These are phyloP conservation scores for Cyclotella distinguenda DNA, from an alignment of 108 stramenopile genomes.

Conservation along the genomic window DNA sequence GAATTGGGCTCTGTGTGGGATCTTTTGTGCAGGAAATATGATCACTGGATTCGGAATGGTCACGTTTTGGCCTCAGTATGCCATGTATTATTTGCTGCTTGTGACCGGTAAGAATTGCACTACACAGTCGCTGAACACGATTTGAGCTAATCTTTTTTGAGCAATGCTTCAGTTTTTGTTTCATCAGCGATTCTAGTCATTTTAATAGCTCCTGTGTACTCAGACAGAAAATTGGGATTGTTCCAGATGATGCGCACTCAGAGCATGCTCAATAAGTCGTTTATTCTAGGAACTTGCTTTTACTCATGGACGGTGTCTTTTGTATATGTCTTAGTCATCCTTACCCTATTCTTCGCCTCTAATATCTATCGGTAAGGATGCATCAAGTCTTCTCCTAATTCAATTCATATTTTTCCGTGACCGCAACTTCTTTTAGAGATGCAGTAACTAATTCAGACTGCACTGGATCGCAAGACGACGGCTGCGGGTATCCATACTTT, in stretches of 20 bases:
- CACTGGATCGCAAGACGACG: constrained; percentile 1
- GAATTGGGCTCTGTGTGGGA: constrained; percentile 30
- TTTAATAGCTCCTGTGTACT: constrained; percentile 47
- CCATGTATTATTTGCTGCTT: neutral
- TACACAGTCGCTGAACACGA: too few species aligned
- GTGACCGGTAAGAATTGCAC: constrained; percentile 1
- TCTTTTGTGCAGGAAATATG: constrained; percentile 25
- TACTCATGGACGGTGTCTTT: constrained; percentile 50
- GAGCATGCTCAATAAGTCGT: constrained; percentile 43
- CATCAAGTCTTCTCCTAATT: neutral
- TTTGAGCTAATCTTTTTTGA: neutral
- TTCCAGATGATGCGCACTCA: constrained; percentile 55
- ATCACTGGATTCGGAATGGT: constrained; percentile 30
- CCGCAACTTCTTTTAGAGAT: constrained; percentile 12
- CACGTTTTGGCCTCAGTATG: neutral
- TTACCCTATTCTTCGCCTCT: constrained; percentile 46
- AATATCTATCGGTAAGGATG: constrained; percentile 25
- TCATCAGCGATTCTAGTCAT: constrained; percentile 44
- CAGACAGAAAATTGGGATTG: constrained; percentile 35
- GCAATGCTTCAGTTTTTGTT: constrained; percentile 26
- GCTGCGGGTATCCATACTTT: constrained; percentile 18
- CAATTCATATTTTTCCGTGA: neutral
- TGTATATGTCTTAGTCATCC: constrained; percentile 36
- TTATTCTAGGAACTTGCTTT: constrained; percentile 35
- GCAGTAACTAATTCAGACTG: constrained; percentile 15